Evolutionary conservation across 2,329 filamentous ascomycete species (phyloP).

Genomic region (Incumbomyces lentus): DNA sequence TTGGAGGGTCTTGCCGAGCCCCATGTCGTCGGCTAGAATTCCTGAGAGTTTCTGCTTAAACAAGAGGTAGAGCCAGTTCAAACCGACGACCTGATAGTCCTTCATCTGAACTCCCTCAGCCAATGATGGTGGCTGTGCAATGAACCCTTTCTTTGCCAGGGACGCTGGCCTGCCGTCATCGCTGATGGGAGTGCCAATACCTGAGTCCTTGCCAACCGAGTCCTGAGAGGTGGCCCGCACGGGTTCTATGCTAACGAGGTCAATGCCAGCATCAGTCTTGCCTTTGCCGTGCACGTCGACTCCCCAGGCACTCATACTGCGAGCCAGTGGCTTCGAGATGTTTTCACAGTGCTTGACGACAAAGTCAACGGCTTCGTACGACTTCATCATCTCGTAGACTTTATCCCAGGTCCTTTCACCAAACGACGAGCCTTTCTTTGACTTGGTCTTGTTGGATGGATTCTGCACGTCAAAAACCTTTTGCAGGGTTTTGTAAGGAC

Average conservation of each 20-base stretch:
- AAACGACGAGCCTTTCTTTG: constrained; percentile 42
- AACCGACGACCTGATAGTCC: constrained; percentile 83
- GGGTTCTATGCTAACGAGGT: constrained; percentile 51
- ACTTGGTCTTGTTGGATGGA: constrained; percentile 41
- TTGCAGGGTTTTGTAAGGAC: constrained; percentile 61
- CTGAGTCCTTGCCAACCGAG: constrained; percentile 46
- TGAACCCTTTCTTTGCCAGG: constrained; percentile 29
- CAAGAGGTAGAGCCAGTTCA: constrained; percentile 87
- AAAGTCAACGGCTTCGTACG: constrained; percentile 72
- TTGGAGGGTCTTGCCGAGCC: constrained; percentile 87
- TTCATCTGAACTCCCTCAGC: constrained; percentile 67
- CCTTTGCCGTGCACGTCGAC: constrained; percentile 50
- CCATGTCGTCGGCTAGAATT: constrained; percentile 97
- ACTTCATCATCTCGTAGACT: constrained; percentile 62
- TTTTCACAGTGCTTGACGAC: constrained; percentile 67
- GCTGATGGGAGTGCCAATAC: constrained; percentile 51
- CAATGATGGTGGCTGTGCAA: constrained; percentile 67
- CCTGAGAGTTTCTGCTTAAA: constrained; percentile 72
- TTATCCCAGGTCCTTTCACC: constrained; percentile 59
- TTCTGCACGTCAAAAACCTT: constrained; percentile 56
- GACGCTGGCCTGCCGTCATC: constrained; percentile 31
- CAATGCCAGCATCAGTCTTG: constrained; percentile 35
- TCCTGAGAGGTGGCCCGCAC: constrained; percentile 36
- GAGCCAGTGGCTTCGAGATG: constrained; percentile 56
- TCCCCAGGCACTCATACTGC: constrained; percentile 59